Evolutionary conservation across 805 yeast genomes (phyloP).

Genomic region (Suhomyces emberorum): DNA sequence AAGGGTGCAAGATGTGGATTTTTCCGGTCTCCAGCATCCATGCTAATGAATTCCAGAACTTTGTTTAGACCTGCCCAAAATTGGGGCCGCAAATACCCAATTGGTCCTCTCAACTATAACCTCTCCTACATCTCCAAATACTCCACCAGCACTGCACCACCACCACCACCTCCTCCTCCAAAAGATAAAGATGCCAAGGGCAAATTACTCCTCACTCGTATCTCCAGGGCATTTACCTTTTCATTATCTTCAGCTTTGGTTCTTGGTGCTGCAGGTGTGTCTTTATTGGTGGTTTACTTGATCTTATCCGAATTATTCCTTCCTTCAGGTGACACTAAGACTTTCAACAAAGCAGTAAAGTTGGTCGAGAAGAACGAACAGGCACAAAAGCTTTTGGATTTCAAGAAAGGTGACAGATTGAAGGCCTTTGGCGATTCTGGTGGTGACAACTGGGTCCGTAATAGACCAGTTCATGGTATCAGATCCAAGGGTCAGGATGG

Average conservation of each 20-base stretch:
- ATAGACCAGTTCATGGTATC: slow-evolving; percentile 74
- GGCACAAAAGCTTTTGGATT: slow-evolving; percentile 56
- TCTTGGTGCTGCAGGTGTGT: slow-evolving; percentile 64
- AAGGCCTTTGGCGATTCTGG: slow-evolving; percentile 80
- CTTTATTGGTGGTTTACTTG: slow-evolving; percentile 67
- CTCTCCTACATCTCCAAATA: neutral
- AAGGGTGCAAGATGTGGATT: no score
- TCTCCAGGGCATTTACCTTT: slow-evolving; percentile 59
- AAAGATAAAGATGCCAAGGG: slow-evolving; percentile 40
- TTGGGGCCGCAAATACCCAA: no score
- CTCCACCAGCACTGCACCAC: slow-evolving; percentile 23
- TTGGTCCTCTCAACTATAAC: slow-evolving; percentile 1
- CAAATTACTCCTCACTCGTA: slow-evolving; percentile 39
- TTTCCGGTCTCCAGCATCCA: neutral
- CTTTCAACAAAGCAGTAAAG: slow-evolving; percentile 82
- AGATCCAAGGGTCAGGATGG: slow-evolving; percentile 71
- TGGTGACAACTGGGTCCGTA: slow-evolving; percentile 80
- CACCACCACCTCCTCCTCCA: slow-evolving; percentile 38
- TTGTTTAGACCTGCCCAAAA: neutral
- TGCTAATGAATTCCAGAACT: neutral
- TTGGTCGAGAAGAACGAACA: slow-evolving; percentile 65
- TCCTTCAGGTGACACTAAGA: slow-evolving; percentile 88
- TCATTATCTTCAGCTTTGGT: slow-evolving; percentile 60
- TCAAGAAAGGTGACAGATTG: slow-evolving; percentile 54
- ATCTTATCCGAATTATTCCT: slow-evolving; percentile 76